Evolutionary conservation across 805 yeast genomes (phyloP), one percentile per base, ranked within the genome.

Genomic region (Pichia cabralensis): DNA sequence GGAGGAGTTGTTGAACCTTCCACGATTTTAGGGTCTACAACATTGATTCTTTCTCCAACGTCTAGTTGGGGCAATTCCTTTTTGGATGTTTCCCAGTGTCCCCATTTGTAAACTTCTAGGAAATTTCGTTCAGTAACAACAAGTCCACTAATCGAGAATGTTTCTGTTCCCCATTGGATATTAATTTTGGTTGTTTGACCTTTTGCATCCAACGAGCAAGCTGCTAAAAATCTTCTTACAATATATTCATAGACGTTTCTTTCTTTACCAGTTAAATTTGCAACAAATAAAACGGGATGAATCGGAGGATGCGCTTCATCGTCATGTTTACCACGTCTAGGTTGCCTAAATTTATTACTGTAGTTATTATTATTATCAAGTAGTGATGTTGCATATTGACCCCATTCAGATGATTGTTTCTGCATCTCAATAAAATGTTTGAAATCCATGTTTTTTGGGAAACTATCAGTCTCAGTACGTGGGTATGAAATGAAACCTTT

Each of bases 231-330:
- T 36, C 89, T 76, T 36, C 96, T 65, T 3, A 80, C 81, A 1
- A 92, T 76, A 47, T 82, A 85, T 52, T 84, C 95, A 55, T 88
- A 92, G 0, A 92, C 89, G 41, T 69, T 76, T 46, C 69, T 70
- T 42, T 81, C 80, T 34, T 69, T 71, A 1, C 52, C 56, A 10
- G 39, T 58, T 44, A 62, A 71, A 5, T 41, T 34, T 16, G 11
- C 26, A 3, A 41, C 38, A 13, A 39, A 46, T 6, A 44, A 44
- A 13, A 48, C 50, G 0, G 99, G 99, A 56, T 92, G 96, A 38
- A 92, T 92, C 0, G 99, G 96, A 5, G 98, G 97, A 69, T 92
- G 99, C 17, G 98, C 97, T 51, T 85, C 77, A 60, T 92, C 99
- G 50, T 86, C 82, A 50, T 83, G 78, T 10, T 63, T 67, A 5